phyloP scores from a whole-genome alignment of 495 filamentous ascomycete genomes.

The Aspergillus cavernicola region DNA sequence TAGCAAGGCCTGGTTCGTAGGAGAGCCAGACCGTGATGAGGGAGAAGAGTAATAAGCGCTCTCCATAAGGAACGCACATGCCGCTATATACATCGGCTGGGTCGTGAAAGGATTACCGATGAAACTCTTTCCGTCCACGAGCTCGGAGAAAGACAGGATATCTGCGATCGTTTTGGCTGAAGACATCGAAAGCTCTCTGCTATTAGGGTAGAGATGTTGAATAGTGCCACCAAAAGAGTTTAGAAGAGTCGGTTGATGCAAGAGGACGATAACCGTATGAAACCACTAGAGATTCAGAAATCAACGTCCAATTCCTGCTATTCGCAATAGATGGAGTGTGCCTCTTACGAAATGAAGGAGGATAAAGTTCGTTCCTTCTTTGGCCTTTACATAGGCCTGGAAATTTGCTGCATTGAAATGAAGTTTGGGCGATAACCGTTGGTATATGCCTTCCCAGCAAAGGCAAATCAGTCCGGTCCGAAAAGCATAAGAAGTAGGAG shows the following conservation, averaged over 20 bases:
- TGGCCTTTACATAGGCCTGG: conserved; percentile 67
- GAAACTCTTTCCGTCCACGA: conserved; percentile 74
- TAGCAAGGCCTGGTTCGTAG: conserved; percentile 31
- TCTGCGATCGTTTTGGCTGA: conserved; percentile 87
- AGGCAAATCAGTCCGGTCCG: background rate
- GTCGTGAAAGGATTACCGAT: conserved; percentile 84
- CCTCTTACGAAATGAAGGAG: conserved; percentile 67
- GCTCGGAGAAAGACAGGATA: conserved; percentile 73
- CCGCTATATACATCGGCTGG: conserved; percentile 86
- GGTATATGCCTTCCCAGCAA: conserved; percentile 55
- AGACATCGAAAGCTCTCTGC: conserved; percentile 77
- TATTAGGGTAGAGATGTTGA: conserved; percentile 68
- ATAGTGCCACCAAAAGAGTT: conserved; percentile 70
- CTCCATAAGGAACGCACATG: conserved; percentile 81
- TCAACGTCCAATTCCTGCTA: background rate
- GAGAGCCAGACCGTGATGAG: conserved; percentile 31
- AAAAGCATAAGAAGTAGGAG: background rate
- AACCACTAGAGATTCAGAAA: conserved; percentile 54
- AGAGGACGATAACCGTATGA: conserved; percentile 76
- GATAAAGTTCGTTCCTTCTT: conserved; percentile 79
- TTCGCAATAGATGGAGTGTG: background rate
- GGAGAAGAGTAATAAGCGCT: conserved; percentile 51
- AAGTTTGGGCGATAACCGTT: conserved; percentile 64
- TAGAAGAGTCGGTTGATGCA: conserved; percentile 77
- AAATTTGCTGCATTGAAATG: conserved; percentile 80